Conservation (phyloP, 495 filamentous ascomycete species). For the Amphirosellinia nigrospora region DNA sequence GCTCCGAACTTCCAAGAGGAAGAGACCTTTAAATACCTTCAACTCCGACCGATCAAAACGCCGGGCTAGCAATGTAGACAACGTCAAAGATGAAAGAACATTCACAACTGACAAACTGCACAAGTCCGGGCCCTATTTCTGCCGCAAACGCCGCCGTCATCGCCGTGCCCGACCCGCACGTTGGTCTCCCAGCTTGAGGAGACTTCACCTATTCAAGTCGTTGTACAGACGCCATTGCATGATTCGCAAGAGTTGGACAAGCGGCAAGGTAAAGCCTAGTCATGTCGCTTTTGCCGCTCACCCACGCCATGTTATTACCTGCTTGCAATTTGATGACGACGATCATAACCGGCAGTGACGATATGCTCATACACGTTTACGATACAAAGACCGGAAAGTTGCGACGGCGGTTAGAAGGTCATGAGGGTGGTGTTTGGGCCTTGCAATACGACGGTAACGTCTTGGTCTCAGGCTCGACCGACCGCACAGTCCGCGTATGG, state of each 20-base stretch:
- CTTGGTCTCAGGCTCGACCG: constrained; percentile 94
- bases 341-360: constrained; percentile 98
- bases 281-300: constrained; percentile 97
- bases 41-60: constrained; percentile 60
- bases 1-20: constrained; percentile 49
- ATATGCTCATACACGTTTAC: constrained; percentile 98
- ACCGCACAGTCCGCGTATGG: constrained; percentile 95
- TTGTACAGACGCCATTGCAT: constrained; percentile 91
- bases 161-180: constrained; percentile 79
- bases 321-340: constrained; percentile 95
- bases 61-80: constrained; percentile 53
- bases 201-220: constrained; percentile 93
- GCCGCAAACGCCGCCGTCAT: constrained; percentile 80
- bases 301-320: constrained; percentile 95
- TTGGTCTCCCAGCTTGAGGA: constrained; percentile 79
- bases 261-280: constrained; percentile 79
- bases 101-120: constrained; percentile 42
- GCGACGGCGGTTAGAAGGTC: constrained; percentile 81
- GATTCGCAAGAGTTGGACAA: constrained; percentile 90
- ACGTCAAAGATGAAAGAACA: constrained; percentile 43
- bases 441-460: constrained; percentile 95
- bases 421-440: constrained; percentile 98
- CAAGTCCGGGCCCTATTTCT: constrained; percentile 78
- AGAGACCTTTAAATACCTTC: constrained; percentile 46
- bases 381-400: constrained; percentile 93